These are phyloP conservation scores for Ceratocystis colombiana DNA, from an alignment of 2,329 filamentous ascomycete species.

Conservation along the genomic window DNA sequence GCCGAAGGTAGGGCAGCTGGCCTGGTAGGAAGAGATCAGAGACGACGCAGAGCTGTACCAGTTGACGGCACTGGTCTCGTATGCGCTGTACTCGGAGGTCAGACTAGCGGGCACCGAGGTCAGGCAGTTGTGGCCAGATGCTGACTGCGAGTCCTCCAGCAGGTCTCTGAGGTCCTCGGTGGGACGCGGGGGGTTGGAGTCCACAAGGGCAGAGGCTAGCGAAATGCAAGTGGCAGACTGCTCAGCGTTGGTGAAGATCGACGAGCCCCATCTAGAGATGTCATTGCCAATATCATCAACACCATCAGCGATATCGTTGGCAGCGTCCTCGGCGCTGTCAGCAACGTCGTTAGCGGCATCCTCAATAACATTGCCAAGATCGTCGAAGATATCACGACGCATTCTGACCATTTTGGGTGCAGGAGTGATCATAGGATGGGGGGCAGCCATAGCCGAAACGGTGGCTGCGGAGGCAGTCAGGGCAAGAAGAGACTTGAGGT, in stretches of 20 bases:
- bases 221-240: slow-evolving; percentile 23
- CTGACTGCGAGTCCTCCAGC: slow-evolving; percentile 29
- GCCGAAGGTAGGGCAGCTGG: slow-evolving; percentile 17
- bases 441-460: slow-evolving; percentile 25
- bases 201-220: slow-evolving; percentile 19
- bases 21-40: slow-evolving; percentile 24
- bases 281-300: slow-evolving; percentile 11
- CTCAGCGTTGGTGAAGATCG: slow-evolving; percentile 20
- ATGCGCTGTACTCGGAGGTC: slow-evolving; percentile 31
- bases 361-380: slow-evolving; percentile 21
- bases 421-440: slow-evolving; percentile 25
- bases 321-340: not conserved
- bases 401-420: slow-evolving; percentile 17
- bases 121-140: slow-evolving; percentile 32
- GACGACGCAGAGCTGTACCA: slow-evolving; percentile 32
- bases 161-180: slow-evolving; percentile 20
- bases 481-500: slow-evolving; percentile 22
- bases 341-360: slow-evolving; percentile 14
- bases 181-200: slow-evolving; percentile 22
- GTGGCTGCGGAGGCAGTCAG: slow-evolving; percentile 24
- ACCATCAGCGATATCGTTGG: slow-evolving; percentile 3
- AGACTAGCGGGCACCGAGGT: slow-evolving; percentile 32
- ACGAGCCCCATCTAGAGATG: not conserved
- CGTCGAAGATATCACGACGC: slow-evolving; percentile 22
- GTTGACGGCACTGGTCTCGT: slow-evolving; percentile 30